Evolutionary conservation across 176 grass and related monocot species (phyloP).

Genomic region (barley (Hordeum vulgare)): DNA sequence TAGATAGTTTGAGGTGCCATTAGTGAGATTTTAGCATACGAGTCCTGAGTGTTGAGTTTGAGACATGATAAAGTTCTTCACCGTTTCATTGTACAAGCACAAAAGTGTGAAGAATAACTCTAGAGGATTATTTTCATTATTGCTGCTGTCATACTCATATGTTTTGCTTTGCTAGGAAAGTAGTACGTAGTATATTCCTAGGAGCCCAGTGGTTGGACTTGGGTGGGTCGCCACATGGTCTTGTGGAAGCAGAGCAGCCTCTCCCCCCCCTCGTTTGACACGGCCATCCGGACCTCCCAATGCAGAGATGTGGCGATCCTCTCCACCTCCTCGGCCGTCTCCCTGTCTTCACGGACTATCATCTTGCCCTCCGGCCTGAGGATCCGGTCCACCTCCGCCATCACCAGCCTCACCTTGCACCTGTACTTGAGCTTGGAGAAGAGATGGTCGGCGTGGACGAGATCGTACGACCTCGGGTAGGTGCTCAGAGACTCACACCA

Average conservation of each 20-base stretch:
- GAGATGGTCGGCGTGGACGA: conserved; percentile 43
- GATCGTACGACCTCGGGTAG: conserved; percentile 34
- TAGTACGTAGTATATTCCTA: background rate
- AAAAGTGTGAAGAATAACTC: background rate
- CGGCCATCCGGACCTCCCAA: conserved; percentile 57
- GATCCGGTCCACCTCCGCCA: conserved; percentile 78
- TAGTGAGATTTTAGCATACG: background rate
- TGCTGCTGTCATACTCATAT: background rate
- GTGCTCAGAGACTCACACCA: conserved; percentile 60
- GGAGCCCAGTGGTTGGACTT: conserved; percentile 28
- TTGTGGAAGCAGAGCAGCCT: conserved; percentile 51
- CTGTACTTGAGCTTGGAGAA: conserved; percentile 36
- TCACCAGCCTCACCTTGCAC: conserved; percentile 52
- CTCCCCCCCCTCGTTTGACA: conserved; percentile 40
- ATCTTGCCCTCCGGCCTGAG: conserved; percentile 68
- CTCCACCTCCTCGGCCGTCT: conserved; percentile 43
- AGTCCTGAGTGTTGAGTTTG: background rate
- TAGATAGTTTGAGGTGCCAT: background rate
- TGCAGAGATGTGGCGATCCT: conserved; percentile 45
- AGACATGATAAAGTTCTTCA: background rate
- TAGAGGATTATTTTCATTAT: background rate
- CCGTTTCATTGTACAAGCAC: background rate
- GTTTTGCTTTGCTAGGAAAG: background rate
- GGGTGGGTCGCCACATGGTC: conserved; percentile 61
- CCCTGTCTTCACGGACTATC: conserved; percentile 52